A percentile compares a stretch with the other conserved stretches of the same genome.
Evolutionary conservation across 78 protist species (phyloP).

Genomic region (Dictyostelium purpureum): DNA sequence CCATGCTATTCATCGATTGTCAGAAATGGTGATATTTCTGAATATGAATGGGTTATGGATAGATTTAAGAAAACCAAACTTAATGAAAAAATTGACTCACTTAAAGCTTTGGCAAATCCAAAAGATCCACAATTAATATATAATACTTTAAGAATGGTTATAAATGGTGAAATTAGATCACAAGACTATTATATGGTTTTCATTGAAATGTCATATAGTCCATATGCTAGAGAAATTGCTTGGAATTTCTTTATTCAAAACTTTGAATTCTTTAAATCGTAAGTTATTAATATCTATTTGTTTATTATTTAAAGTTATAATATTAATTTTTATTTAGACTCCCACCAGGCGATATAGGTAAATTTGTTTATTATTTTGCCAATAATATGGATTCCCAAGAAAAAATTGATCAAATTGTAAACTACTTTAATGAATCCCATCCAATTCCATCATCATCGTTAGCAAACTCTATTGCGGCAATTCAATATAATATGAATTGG

Average conservation of each 20-base stretch:
- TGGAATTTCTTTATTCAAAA: slow-evolving; percentile 17
- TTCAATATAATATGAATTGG: slow-evolving; percentile 32
- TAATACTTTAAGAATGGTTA: slow-evolving; percentile 20
- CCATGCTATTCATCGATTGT: slow-evolving; percentile 45
- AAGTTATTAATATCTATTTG: neutral
- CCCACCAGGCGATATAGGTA: slow-evolving; percentile 3
- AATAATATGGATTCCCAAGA: neutral
- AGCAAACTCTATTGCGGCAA: neutral
- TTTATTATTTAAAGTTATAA: neutral
- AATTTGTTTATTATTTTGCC: neutral
- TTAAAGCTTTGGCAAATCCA: slow-evolving; percentile 10
- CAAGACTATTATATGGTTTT: slow-evolving; percentile 23
- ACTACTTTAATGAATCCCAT: neutral
- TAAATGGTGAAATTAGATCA: neutral
- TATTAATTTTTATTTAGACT: neutral
- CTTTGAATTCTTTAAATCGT: neutral
- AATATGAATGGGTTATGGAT: slow-evolving; percentile 44
- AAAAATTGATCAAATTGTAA: neutral
- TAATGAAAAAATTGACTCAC: slow-evolving; percentile 48
- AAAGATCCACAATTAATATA: slow-evolving; percentile 15
- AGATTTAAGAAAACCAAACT: slow-evolving; percentile 25
- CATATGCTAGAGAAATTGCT: neutral
- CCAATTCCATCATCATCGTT: neutral
- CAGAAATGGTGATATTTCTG: slow-evolving; percentile 10
- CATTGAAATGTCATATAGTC: neutral